Conservation (phyloP, 2,329 filamentous ascomycete species). For the Mycosphaerella sp. region DNA sequence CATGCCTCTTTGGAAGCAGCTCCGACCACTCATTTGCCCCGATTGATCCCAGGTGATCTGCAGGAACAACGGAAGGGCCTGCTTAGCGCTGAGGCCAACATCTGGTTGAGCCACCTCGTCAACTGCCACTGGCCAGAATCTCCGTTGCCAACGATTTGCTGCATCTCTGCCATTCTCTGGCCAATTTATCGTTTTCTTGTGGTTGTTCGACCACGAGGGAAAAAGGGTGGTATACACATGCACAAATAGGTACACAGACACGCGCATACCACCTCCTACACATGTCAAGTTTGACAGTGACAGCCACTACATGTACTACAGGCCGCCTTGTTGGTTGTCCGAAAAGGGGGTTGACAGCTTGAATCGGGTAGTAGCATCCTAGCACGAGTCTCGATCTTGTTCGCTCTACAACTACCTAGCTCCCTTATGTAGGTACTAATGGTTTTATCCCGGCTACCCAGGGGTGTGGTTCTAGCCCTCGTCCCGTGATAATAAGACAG, state of each 20-base stretch:
- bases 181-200: not conserved
- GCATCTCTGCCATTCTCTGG: not conserved
- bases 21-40: slow-evolving; percentile 9
- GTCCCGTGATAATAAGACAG: not conserved
- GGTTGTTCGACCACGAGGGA: not conserved
- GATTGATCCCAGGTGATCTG: slow-evolving; percentile 6
- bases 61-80: slow-evolving; percentile 13
- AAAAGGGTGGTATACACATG: not conserved
- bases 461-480: not conserved
- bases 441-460: not conserved
- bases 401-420: not conserved
- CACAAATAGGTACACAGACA: not conserved
- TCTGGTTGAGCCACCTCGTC: slow-evolving; percentile 6
- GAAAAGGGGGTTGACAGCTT: not conserved
- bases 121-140: slow-evolving; percentile 6
- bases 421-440: not conserved
- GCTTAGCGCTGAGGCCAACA: slow-evolving; percentile 4
- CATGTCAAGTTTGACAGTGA: not conserved
- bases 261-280: not conserved
- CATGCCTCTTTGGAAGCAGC: slow-evolving; percentile 3
- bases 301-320: not conserved
- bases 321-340: not conserved
- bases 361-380: slow-evolving; percentile 2
- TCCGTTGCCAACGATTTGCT: not conserved
- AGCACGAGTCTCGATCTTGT: slow-evolving; percentile 6